These are phyloP conservation scores for Miamiensis avidus DNA, from an alignment of 169 alveolate species.

Conservation along the genomic window DNA sequence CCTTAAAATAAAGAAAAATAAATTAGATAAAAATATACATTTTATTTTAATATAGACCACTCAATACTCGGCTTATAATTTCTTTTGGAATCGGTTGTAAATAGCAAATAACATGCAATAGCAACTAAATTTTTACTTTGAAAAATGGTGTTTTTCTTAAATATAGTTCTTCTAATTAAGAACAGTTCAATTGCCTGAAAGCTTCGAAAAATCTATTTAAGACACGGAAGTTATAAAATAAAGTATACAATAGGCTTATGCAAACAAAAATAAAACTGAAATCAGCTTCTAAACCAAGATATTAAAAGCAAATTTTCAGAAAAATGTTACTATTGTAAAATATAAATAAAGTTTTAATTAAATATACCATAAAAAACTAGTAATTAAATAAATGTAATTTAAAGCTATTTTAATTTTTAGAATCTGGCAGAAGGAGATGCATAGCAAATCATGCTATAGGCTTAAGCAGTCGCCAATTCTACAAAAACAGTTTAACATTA, in stretches of 20 bases:
- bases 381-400: not conserved
- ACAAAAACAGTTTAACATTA: conserved; percentile 15
- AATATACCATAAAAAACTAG: no score
- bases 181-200: conserved; percentile 79
- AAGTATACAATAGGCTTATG: conserved; percentile 79
- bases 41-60: conserved; percentile 54
- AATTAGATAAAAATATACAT: not conserved
- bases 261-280: conserved; percentile 64
- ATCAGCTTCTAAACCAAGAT: conserved; percentile 73
- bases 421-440: conserved; percentile 29
- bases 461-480: conserved; percentile 40
- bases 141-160: conserved; percentile 52
- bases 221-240: conserved; percentile 79
- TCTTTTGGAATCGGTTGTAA: conserved; percentile 68
- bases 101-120: conserved; percentile 70
- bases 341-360: no score
- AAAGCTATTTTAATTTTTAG: not conserved
- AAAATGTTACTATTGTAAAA: conserved; percentile 42
- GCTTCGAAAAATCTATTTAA: conserved; percentile 80
- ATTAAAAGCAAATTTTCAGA: conserved; percentile 69
- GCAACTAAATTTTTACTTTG: conserved; percentile 52
- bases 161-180: conserved; percentile 76
- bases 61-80: conserved; percentile 78
- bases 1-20: not conserved
- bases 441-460: not conserved